Percentiles rank a stretch among this genome's conserved stretches.
These are phyloP conservation scores for Thalassia testudinum DNA, from an alignment of 116 monocot species.

Conservation along the genomic window DNA sequence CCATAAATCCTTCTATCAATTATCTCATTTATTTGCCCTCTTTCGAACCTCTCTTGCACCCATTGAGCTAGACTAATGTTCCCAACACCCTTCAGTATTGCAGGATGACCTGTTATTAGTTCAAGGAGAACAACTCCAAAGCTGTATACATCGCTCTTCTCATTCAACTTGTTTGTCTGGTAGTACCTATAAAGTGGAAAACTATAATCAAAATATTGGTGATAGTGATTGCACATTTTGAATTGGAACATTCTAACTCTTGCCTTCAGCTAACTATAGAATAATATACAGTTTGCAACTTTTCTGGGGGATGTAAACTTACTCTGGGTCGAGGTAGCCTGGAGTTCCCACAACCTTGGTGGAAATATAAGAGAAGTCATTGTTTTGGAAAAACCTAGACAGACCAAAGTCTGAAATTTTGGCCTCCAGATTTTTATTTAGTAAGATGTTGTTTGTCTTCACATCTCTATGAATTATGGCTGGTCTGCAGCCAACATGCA, in stretches of 20 bases:
- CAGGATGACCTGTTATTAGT: conserved; percentile 17
- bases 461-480: conserved; percentile 24
- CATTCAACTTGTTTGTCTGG: conserved; percentile 3
- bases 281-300: too few species aligned
- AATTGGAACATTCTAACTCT: too few species aligned
- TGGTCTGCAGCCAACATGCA: too few species aligned
- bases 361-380: neutral
- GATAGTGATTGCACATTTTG: neutral
- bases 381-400: conserved; percentile 7
- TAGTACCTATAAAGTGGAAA: conserved; percentile 6
- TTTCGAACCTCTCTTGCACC: conserved; percentile 5
- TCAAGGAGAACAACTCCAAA: conserved; percentile 29
- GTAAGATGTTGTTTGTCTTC: conserved; percentile 21
- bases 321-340: conserved; percentile 25
- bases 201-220: too few species aligned
- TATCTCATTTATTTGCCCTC: conserved; percentile 11
- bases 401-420: conserved; percentile 23
- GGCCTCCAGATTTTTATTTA: conserved; percentile 12
- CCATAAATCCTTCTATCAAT: conserved; percentile 12
- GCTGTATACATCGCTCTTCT: conserved; percentile 17
- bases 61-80: conserved; percentile 11
- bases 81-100: conserved; percentile 1
- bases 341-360: conserved; percentile 6
- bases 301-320: neutral
- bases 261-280: too few species aligned